These are phyloP conservation scores for Lachnellula suecica DNA, from an alignment of 2,329 filamentous ascomycete genomes.

Conservation along the genomic window DNA sequence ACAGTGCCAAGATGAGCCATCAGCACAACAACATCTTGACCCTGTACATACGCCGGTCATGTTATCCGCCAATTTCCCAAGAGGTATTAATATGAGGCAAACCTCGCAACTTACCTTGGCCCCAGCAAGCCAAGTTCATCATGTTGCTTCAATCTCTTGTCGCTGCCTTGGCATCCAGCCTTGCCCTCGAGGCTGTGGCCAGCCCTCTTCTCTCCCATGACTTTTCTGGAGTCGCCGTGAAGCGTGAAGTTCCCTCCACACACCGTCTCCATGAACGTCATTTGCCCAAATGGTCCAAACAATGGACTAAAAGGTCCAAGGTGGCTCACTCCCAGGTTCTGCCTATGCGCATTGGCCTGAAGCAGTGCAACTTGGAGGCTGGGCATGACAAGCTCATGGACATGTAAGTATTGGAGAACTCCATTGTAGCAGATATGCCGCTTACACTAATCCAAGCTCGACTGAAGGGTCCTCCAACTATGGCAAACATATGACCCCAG, in stretches of 20 bases:
- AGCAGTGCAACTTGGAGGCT: constrained; percentile 43
- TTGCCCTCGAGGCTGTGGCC: constrained; percentile 17
- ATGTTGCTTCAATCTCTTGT: constrained; percentile 23
- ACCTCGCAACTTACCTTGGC: too few species aligned
- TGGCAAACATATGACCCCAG: constrained; percentile 32
- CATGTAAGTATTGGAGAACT: constrained; percentile 22
- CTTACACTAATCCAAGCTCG: constrained; percentile 28
- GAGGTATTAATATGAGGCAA: too few species aligned
- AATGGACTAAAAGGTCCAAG: constrained; percentile 23
- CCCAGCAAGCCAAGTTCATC: not conserved
- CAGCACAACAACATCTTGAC: not conserved
- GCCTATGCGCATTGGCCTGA: constrained; percentile 45
- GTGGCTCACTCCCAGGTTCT: constrained; percentile 26
- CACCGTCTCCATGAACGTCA: constrained; percentile 25
- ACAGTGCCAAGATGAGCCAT: not conserved
- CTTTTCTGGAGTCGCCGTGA: constrained; percentile 6
- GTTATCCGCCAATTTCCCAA: not conserved
- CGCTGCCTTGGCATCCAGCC: constrained; percentile 13
- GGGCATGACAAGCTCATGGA: constrained; percentile 44
- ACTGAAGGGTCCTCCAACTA: constrained; percentile 37
- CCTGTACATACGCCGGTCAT: not conserved
- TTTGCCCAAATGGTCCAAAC: constrained; percentile 15
- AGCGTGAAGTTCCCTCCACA: constrained; percentile 19
- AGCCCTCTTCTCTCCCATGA: constrained; percentile 11
- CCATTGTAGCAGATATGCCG: not conserved